Conservation (phyloP, 306 rosid genomes). For the Nissolia schottii region DNA sequence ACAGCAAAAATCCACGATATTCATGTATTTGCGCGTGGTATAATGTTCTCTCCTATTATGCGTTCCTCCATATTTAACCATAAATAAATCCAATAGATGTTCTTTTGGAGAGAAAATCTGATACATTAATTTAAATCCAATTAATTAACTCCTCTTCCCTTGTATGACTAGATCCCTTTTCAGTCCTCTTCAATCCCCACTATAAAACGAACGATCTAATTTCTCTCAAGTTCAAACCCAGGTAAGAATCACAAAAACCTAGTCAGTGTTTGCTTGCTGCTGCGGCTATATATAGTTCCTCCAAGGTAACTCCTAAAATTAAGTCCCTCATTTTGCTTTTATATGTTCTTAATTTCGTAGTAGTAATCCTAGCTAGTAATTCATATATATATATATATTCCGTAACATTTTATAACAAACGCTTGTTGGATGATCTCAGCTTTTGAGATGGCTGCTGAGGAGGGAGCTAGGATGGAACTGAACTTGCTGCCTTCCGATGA, state of each 20-base stretch:
- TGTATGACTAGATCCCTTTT: background rate
- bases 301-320: background rate
- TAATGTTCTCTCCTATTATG: background rate
- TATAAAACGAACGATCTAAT: background rate
- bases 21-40: background rate
- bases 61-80: background rate
- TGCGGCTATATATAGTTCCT: background rate
- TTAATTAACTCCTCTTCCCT: background rate
- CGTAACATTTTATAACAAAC: too few species aligned
- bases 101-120: too few species aligned
- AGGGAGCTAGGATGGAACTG: too few species aligned
- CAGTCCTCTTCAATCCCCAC: background rate
- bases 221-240: background rate
- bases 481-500: conserved; percentile 24
- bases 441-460: too few species aligned
- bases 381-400: too few species aligned
- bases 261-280: background rate
- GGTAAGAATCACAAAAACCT: background rate
- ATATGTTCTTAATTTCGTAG: too few species aligned
- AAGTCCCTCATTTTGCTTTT: too few species aligned
- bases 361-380: too few species aligned
- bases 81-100: background rate
- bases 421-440: too few species aligned
- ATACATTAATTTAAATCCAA: background rate
- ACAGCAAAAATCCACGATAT: background rate